Evolutionary conservation across 2,329 filamentous ascomycete species (phyloP), one percentile per base, ranked within the genome.

Genomic region (Microdochium bolleyi): DNA sequence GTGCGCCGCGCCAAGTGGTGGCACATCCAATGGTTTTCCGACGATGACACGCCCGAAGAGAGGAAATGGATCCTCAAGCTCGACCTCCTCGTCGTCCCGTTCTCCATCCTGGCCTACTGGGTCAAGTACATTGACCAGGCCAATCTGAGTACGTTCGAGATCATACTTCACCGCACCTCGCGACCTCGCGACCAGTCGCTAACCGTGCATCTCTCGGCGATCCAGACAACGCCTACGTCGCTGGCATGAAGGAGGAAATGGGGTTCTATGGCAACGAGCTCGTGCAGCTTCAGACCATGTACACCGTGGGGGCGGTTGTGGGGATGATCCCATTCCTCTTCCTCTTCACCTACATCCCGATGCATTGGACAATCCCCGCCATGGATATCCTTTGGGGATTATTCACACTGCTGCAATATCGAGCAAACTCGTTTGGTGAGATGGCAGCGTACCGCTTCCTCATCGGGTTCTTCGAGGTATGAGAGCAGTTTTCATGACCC

Each of bases 241-340:
- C 75, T 0, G 78, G 78, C 0, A 64, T 81, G 37, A 76, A 77
- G 49, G 75, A 80, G 51, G 76, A 79, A 13, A 62, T 81, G 1
- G 66, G 68, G 0, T 74, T 82, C 52, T 53, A 75, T 4, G 76
- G 76, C 48, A 80, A 80, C 61, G 70, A 80, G 54, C 70, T 81
- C 7, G 76, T 81, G n/a, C 70, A 78, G 49, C 64, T 82, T 1
- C 77, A 81, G 56, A 79, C 75, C 0, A 72, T 81, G 55, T 82
- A 38, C 34, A 38, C 34, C 34, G 34, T 38, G 7, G 34, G 34
- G n/a, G 34, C 34, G n/a, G 34, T 80, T 1, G 60, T 75, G 0
- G 76, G 76, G 4, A 75, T 78, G 58, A 62, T 80, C 7, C 77
- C 77, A 0, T 79, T 79, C 57, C 69, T 75, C 55, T 78, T 77